Evolutionary conservation across 768 basidiomycete species (phyloP).

Genomic region (Lentinula detonsa): DNA sequence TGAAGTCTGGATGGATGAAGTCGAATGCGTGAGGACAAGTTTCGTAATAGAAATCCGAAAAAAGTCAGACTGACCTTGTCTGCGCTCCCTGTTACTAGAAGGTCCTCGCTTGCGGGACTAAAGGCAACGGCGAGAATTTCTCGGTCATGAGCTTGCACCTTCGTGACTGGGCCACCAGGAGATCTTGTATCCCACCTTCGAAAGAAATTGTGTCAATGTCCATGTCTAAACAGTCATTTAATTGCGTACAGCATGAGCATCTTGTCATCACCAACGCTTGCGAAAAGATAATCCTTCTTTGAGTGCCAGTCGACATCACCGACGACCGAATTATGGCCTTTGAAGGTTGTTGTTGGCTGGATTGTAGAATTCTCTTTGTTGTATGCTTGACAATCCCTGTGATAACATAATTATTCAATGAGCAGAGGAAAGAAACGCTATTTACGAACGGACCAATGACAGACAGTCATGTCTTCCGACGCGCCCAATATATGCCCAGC

Average conservation of each 20-base stretch:
- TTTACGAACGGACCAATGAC: conserved; percentile 65
- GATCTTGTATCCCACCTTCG: conserved; percentile 89
- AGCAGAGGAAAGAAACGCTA: neutral
- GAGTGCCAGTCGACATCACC: conserved; percentile 98
- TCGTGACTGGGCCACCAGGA: conserved; percentile 57
- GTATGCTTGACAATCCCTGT: conserved; percentile 90
- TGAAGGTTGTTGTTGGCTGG: conserved; percentile 81
- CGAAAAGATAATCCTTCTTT: conserved; percentile 76
- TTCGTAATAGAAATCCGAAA: neutral
- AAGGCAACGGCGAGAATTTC: conserved; percentile 92
- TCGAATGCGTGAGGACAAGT: neutral
- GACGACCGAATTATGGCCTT: conserved; percentile 87
- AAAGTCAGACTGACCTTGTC: conserved; percentile 64
- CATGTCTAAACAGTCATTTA: neutral
- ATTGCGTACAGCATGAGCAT: conserved; percentile 81
- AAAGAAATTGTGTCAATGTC: conserved; percentile 8
- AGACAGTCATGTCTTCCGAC: conserved; percentile 94
- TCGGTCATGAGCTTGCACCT: conserved; percentile 81
- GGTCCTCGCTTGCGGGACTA: conserved; percentile 72
- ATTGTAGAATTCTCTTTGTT: conserved; percentile 69
- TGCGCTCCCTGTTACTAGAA: conserved; percentile 86
- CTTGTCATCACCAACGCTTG: conserved; percentile 94
- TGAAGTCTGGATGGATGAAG: conserved; percentile 53
- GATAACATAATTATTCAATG: neutral
- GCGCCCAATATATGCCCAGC: conserved; percentile 83